Base-by-base conservation (phyloP, 2,329 filamentous ascomycete genomes). In the Emergomyces orientalis region DNA sequence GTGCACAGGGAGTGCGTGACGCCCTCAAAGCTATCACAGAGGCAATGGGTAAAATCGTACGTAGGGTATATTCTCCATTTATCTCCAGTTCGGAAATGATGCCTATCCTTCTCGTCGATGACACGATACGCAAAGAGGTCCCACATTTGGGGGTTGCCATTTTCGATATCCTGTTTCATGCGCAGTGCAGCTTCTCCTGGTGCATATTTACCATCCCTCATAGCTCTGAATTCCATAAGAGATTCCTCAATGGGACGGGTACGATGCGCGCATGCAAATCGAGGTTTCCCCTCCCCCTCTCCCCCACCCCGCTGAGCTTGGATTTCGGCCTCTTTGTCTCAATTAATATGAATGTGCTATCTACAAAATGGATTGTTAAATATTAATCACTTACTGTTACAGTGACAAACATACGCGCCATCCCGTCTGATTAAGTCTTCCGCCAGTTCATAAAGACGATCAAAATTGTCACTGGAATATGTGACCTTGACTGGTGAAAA, bases 31-130 rank as follows among this genome's bases (percentile, higher is more conserved):
- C 89, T 92, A 81, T 97, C 94, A 70, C 90, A 93, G 27, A 97
- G 80, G 74, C 90, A 96, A 78, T 95, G 90, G 0, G 88, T 89
- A 73, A 95, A 95, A 74, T 96, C 92, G 71, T 97, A 97, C 0
- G 93, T 95, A 0, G 94, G 94, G 74, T 96, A 97, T 66, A 97
- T 96, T 75, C 86, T 88, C 91, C 92, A 97, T 72, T 88, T 86
- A 67, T 84, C 80, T 37, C 89, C 90, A 0, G 92, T 96, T 43
- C 90, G 84, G 75, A 90, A 86, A 73, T 96, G 91, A 52, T 68
- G 72, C 71, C 62, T 61, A 22, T 71, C 64, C 52, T 81, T 81
- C 63, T 84, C 77, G 51, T 89, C 86, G 70, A 91, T 82, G 62
- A 97, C 87, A 65, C 93, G 86, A 76, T 96, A 97, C 19, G 93